A percentile compares a stretch with the other conserved stretches of the same genome.
Conservation (phyloP, 2,329 filamentous ascomycete genomes). For the Botrytis paeoniae region DNA sequence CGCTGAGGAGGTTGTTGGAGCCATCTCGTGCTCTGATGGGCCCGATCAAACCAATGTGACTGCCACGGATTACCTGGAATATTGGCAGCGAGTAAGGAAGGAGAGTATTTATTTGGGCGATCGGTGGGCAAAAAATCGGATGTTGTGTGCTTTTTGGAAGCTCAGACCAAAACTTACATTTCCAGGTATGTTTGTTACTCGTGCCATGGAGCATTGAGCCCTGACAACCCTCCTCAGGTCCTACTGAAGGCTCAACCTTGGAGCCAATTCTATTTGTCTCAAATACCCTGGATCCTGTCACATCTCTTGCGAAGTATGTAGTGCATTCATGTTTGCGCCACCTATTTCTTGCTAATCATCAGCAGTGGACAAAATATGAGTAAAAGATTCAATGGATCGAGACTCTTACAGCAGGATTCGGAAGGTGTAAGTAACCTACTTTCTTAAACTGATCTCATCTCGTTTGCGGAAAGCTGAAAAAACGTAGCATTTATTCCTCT, state of each 20-base stretch:
- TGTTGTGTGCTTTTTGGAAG: background rate
- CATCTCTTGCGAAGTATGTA: slow-evolving; percentile 34
- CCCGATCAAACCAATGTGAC: background rate
- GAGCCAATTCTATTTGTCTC: slow-evolving; percentile 42
- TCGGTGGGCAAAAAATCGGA: background rate
- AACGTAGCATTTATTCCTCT: background rate
- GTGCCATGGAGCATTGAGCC: background rate
- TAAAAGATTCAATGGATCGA: slow-evolving; percentile 30
- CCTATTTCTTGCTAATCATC: background rate
- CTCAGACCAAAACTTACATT: background rate
- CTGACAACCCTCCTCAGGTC: background rate
- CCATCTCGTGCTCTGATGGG: background rate
- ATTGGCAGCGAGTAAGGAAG: slow-evolving; percentile 1
- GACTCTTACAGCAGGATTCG: slow-evolving; percentile 30
- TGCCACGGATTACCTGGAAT: background rate
- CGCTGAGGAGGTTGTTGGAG: slow-evolving; percentile 5
- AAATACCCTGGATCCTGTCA: slow-evolving; percentile 41
- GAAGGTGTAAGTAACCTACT: background rate
- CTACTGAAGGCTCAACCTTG: slow-evolving; percentile 27
- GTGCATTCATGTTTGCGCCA: background rate
- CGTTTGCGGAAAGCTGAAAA: background rate
- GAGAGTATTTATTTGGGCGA: background rate
- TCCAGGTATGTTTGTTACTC: background rate
- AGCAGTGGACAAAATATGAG: slow-evolving; percentile 32
- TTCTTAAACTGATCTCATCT: background rate